phyloP scores from a whole-genome alignment of 2,329 filamentous ascomycete species.

The Cadophora malorum region DNA sequence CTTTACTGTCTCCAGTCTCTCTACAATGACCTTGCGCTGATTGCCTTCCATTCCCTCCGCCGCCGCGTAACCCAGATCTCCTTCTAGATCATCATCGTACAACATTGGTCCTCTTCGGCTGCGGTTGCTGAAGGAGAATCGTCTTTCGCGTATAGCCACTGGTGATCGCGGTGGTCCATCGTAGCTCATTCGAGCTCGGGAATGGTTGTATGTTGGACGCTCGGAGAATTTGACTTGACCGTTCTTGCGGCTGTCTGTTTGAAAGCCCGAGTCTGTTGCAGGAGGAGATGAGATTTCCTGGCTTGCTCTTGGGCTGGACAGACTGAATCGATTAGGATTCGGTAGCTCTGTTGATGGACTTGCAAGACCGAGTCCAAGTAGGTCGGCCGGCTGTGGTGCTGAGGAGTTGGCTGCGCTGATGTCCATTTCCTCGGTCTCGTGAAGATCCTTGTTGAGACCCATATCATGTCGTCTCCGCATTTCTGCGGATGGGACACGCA shows the following conservation, averaged over 20 bases:
- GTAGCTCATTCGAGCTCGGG: conserved; percentile 44
- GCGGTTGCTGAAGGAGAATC: conserved; percentile 50
- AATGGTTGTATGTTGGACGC: conserved; percentile 37
- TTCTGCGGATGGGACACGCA: conserved; percentile 85
- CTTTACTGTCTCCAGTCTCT: conserved; percentile 94
- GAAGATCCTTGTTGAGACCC: conserved; percentile 49
- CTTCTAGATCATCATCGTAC: conserved; percentile 80
- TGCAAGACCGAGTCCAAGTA: conserved; percentile 48
- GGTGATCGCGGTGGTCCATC: conserved; percentile 43
- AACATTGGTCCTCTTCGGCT: conserved; percentile 48
- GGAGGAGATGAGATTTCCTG: conserved; percentile 39
- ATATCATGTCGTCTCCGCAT: conserved; percentile 70
- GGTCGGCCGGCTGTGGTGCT: conserved; percentile 66
- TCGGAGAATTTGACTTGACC: conserved; percentile 41
- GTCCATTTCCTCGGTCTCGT: conserved; percentile 83
- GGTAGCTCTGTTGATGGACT: conserved; percentile 70
- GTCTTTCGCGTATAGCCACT: conserved; percentile 34
- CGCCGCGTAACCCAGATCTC: conserved; percentile 92
- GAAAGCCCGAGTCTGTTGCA: conserved; percentile 28
- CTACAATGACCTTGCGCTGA: conserved; percentile 93
- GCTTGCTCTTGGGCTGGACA: conserved; percentile 53
- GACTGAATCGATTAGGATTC: conserved; percentile 77
- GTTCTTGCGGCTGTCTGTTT: conserved; percentile 31
- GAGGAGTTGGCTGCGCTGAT: conserved; percentile 76
- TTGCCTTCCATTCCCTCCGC: conserved; percentile 93